phyloP scores from a whole-genome alignment of 2,329 filamentous ascomycete genomes.

The Talaromyces sp. region DNA sequence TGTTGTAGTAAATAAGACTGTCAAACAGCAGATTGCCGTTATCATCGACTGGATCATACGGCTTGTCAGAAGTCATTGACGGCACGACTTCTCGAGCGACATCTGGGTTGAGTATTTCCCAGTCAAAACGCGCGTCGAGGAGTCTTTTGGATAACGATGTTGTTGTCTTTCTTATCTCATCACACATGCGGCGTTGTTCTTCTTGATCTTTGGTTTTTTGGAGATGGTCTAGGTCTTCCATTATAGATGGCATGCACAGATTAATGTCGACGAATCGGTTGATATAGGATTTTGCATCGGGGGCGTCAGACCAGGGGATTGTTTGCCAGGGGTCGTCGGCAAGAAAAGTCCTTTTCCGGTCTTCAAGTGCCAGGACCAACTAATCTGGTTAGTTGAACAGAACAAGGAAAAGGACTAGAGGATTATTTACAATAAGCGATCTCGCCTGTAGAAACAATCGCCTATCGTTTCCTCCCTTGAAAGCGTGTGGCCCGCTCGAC shows the following conservation, averaged over 20 bases:
- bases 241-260: background rate
- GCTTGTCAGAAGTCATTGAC: background rate
- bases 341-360: background rate
- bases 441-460: background rate
- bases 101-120: background rate
- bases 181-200: background rate
- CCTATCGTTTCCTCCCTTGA: background rate
- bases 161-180: background rate
- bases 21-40: background rate
- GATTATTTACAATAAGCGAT: background rate
- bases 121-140: background rate
- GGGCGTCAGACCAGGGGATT: background rate
- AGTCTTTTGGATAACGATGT: background rate
- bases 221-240: background rate
- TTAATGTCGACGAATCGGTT: background rate
- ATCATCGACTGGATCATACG: background rate
- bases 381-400: background rate
- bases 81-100: background rate
- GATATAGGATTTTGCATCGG: background rate
- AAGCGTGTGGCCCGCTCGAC: background rate
- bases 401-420: background rate
- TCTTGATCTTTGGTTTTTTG: no score
- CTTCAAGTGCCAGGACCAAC: constrained; percentile 1
- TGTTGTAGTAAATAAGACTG: background rate
- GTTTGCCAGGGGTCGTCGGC: background rate